Conservation (phyloP, 2,329 filamentous ascomycete genomes). For the Pezicula radicicola region DNA sequence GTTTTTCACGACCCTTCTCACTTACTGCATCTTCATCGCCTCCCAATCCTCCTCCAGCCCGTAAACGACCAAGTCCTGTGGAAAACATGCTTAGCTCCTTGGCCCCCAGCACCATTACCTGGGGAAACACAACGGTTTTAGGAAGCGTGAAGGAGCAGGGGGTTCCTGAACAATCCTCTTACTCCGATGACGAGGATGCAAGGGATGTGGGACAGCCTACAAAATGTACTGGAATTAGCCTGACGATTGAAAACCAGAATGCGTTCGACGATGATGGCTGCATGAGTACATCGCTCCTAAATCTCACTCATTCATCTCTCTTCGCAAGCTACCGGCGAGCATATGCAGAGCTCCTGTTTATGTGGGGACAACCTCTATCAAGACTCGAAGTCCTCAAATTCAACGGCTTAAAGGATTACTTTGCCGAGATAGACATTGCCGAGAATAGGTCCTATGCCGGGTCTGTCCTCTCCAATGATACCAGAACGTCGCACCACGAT, state of each 20-base stretch:
- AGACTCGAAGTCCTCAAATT: slow-evolving; percentile 69
- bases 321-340: slow-evolving; percentile 61
- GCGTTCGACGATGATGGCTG: slow-evolving; percentile 68
- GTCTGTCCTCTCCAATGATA: slow-evolving; percentile 24
- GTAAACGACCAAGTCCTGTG: slow-evolving; percentile 58
- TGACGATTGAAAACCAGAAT: slow-evolving; percentile 59
- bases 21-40: slow-evolving; percentile 38
- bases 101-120: slow-evolving; percentile 37
- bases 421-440: slow-evolving; percentile 22
- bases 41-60: slow-evolving; percentile 37
- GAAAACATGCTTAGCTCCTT: slow-evolving; percentile 57
- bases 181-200: slow-evolving; percentile 26
- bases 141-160: slow-evolving; percentile 31
- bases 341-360: slow-evolving; percentile 67
- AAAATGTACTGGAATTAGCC: slow-evolving; percentile 28
- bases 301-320: slow-evolving; percentile 41
- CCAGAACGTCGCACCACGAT: slow-evolving; percentile 15
- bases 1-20: slow-evolving; percentile 42
- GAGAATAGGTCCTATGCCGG: slow-evolving; percentile 24
- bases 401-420: slow-evolving; percentile 55
- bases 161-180: slow-evolving; percentile 15
- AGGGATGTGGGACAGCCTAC: slow-evolving; percentile 16
- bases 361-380: slow-evolving; percentile 61
- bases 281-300: slow-evolving; percentile 56
- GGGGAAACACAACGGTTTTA: slow-evolving; percentile 34